Evolutionary conservation across 768 basidiomycete species (phyloP), one percentile per base, ranked within the genome.

Genomic region (Suillus paluster): DNA sequence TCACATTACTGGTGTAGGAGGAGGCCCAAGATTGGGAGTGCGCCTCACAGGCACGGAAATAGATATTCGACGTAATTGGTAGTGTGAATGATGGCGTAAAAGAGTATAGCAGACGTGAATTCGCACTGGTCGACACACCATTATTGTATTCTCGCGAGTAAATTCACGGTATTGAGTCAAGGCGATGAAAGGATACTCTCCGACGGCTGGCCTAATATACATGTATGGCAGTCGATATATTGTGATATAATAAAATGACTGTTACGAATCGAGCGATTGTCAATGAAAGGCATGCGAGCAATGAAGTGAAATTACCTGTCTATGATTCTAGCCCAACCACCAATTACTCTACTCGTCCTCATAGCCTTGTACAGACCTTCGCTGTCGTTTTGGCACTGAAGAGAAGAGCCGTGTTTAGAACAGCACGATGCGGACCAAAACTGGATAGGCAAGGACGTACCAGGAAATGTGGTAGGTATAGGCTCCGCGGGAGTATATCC

Each of bases 381-480:
- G 83, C 57, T 88, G 78, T 50, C 93, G 84, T 66, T 88, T 86
- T 27, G 91, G 91, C 36, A 92, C 90, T 92, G 63, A 33, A 48
- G 64, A 56, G 10, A 27, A 57, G 15, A 56, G 19, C 33, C 36
- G 27, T 64, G 2, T 64, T 59, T 41, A 61, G 56, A 17, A 56
- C 45, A 4, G 10, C 21, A 8, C 21, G 41, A 11, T n/a, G 23
- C 2, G 53, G 59, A 21, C 15, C 45, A 41, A 15, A 44, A 46
- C 12, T 25, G 27, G 57, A 30, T 27, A 36, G 30, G 14, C 49
- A 48, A 57, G 25, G 14, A 79, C 93, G 69, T 69, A 95, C 94
- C 66, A 59, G 94, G 94, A 73, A 91, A 97, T 34, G 91, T 84
- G 15, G 86, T 84, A 5, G 94, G 94, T 48, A 90, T 78, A 54